Evolutionary conservation across 2,329 filamentous ascomycete species (phyloP).

Genomic region (Cladosporium oxysporum): DNA sequence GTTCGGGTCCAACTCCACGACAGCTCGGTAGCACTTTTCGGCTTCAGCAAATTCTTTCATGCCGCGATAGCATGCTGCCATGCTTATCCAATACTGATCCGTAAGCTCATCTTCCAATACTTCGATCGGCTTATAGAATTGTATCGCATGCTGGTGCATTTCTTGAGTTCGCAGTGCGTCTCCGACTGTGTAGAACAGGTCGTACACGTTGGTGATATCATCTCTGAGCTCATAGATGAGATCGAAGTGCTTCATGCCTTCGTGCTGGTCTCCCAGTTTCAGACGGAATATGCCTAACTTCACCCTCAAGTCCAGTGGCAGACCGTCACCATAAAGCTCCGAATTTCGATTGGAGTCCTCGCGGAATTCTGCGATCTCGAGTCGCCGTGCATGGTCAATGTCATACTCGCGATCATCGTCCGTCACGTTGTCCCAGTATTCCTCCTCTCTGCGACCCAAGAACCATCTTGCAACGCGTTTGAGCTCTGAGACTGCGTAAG

Average conservation of each 20-base stretch:
- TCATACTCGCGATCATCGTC: slow-evolving; percentile 85
- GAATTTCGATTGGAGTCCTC: slow-evolving; percentile 52
- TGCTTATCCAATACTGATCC: slow-evolving; percentile 52
- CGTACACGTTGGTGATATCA: slow-evolving; percentile 66
- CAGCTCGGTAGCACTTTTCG: slow-evolving; percentile 73
- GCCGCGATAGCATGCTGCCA: slow-evolving; percentile 70
- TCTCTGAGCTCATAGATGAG: slow-evolving; percentile 67
- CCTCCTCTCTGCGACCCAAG: slow-evolving; percentile 71
- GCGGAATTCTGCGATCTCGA: slow-evolving; percentile 61
- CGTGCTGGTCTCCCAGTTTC: slow-evolving; percentile 61
- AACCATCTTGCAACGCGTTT: slow-evolving; percentile 79
- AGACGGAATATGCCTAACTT: slow-evolving; percentile 85
- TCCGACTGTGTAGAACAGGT: slow-evolving; percentile 75
- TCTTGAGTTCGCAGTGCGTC: slow-evolving; percentile 57
- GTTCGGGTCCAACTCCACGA: slow-evolving; percentile 70
- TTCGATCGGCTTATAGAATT: slow-evolving; percentile 57
- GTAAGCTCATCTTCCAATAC: slow-evolving; percentile 48
- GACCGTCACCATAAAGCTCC: slow-evolving; percentile 66
- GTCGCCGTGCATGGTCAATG: slow-evolving; percentile 67
- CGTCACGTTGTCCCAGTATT: slow-evolving; percentile 68
- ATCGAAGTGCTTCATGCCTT: slow-evolving; percentile 61
- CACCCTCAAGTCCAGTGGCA: slow-evolving; percentile 80
- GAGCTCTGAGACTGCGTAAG: slow-evolving; percentile 67
- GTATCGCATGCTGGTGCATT: slow-evolving; percentile 56
- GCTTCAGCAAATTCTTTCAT: slow-evolving; percentile 67